Evolutionary conservation across 2,329 filamentous ascomycete species (phyloP), one percentile per base, ranked within the genome.

Genomic region (Neoarthrinium moseri): DNA sequence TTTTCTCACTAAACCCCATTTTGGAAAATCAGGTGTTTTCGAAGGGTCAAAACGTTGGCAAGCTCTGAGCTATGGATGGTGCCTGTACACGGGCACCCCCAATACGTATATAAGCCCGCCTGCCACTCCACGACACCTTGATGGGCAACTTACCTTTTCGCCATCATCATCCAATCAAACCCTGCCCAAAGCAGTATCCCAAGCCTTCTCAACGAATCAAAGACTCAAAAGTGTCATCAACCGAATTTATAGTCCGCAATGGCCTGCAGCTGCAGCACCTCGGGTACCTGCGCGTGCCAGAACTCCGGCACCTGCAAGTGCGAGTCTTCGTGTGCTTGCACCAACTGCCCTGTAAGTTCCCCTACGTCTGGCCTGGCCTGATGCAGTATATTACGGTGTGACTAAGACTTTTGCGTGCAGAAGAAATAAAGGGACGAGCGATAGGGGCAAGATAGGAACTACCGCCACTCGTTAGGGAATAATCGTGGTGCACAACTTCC

Each of bases 261-360:
- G 35, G 35, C 35, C 3, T 40, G 37, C 18, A 26, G 13, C 21
- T 40, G 37, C 37, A 40, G 17, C 37, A 26, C 37, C 13, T 40
- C 37, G 6, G 37, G 37, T 11, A 12, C 37, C 37, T 40, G 37
- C 37, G 7, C 6, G 13, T 40, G 37, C 37, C 37, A 40, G 37
- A 26, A 12, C 37, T 10, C 37, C 37, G 37, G 37, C 23, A 13
- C 37, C 37, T 40, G 37, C 37, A 26, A 24, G 21, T 40, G 37
- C 15, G 37, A 26, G n/a, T 23, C 17, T 13, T 24, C 21, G 7
- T 40, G 37, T 17, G n/a, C 11, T 11, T 40, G 37, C 37, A n/a
- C 21, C 12, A 40, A 27, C 4, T 40, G 37, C 37, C 37, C 37
- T 17, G 37, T 40, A 27, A 40, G 37, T 37, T 13, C 8, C n/a